These are phyloP conservation scores for Arachnomyces sp. DNA, from an alignment of 2,329 filamentous ascomycete species.

Conservation along the genomic window DNA sequence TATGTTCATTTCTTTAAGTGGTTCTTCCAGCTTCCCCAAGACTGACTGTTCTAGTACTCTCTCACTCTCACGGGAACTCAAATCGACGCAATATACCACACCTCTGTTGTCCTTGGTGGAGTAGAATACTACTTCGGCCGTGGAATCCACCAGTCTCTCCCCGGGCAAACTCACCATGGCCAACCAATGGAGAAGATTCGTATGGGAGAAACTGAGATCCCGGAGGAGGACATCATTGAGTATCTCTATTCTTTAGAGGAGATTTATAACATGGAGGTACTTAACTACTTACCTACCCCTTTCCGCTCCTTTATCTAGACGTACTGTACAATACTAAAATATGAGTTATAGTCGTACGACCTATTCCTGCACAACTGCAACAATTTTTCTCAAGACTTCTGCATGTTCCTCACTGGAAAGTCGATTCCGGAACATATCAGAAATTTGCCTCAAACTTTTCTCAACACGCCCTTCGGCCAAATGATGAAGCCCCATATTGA, in stretches of 20 bases:
- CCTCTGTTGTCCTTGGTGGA: constrained; percentile 74
- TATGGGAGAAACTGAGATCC: constrained; percentile 69
- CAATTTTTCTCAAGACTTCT: constrained; percentile 89
- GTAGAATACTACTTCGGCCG: constrained; percentile 87
- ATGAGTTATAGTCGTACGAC: constrained; percentile 63
- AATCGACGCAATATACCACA: constrained; percentile 93
- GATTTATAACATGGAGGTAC: constrained; percentile 71
- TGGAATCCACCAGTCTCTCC: constrained; percentile 70
- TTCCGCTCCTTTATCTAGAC: background rate
- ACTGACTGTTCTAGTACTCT: constrained; percentile 39
- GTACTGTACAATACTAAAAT: constrained; percentile 3
- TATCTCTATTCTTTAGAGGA: constrained; percentile 76
- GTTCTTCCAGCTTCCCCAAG: too few relatives aligned
- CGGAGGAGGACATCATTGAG: constrained; percentile 72
- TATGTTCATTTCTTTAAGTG: constrained; percentile 24
- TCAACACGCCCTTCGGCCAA: constrained; percentile 77
- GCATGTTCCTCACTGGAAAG: constrained; percentile 79
- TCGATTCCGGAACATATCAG: constrained; percentile 83
- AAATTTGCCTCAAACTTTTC: constrained; percentile 73
- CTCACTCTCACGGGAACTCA: constrained; percentile 54
- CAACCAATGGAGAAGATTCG: constrained; percentile 66
- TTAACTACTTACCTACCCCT: too few relatives aligned
- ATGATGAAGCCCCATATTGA: constrained; percentile 76
- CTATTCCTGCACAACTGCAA: constrained; percentile 91
- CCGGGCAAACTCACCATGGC: constrained; percentile 80